Conservation (phyloP, 148 eudicot genomes). For the Chenopodium suecicum region DNA sequence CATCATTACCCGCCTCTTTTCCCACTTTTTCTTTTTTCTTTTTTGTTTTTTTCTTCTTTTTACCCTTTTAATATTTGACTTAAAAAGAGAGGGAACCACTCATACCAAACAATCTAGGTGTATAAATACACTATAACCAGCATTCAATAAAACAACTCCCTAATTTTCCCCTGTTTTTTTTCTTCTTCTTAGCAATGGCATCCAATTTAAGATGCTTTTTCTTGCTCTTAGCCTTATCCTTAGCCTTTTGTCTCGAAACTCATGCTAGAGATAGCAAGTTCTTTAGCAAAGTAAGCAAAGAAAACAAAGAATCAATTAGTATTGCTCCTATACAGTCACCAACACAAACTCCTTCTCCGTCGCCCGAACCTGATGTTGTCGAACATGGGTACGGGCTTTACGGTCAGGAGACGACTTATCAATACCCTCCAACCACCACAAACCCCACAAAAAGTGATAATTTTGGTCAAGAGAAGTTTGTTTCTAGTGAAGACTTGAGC, state of each 20-base stretch:
- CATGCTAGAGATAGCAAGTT: constrained; percentile 44
- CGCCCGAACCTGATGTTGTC: constrained; percentile 1
- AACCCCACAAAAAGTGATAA: constrained; percentile 15
- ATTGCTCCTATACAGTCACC: constrained; percentile 18
- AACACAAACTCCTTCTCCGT: constrained; percentile 21
- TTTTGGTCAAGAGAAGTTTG: constrained; percentile 19
- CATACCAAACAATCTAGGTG: neutral
- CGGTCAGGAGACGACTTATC: constrained; percentile 32
- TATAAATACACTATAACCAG: constrained; percentile 11
- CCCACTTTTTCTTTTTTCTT: neutral
- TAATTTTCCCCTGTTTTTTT: neutral
- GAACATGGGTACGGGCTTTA: constrained; percentile 42
- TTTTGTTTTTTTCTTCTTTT: neutral
- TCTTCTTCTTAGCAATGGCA: constrained; percentile 28
- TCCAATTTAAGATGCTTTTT: constrained; percentile 24
- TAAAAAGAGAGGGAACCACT: constrained; percentile 7
- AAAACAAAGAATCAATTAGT: constrained; percentile 9
- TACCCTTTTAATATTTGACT: constrained; percentile 18
- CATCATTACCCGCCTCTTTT: constrained; percentile 31
- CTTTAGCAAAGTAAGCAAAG: constrained; percentile 32
- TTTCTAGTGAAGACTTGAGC: constrained; percentile 19
- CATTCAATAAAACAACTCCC: constrained; percentile 2
- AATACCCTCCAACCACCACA: constrained; percentile 19
- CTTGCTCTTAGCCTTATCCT: constrained; percentile 10
- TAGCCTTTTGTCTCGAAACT: constrained; percentile 17